Base-by-base conservation (phyloP, 768 basidiomycete genomes). In the Trametes maxima region DNA sequence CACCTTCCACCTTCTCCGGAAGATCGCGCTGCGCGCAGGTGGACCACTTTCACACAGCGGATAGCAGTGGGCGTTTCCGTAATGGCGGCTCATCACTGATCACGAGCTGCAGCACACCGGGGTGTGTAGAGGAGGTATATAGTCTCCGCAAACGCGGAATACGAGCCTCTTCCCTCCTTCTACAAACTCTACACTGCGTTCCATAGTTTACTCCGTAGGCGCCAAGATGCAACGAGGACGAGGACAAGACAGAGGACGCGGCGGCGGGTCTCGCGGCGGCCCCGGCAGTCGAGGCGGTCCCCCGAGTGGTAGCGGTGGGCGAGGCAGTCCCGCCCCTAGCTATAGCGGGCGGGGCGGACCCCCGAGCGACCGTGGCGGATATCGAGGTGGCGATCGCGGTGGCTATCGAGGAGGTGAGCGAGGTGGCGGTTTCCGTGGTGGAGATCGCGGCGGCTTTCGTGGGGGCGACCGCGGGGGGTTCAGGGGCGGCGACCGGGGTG, bases 271-370 rank as follows among this genome's bases (percentile, higher is more conserved):
- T n/a, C 47, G 13, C 47, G 16, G 47, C 19, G 47, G 46, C 25
- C 21, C 25, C 25, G 69, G 65, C 12, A 50, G 33, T 13, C 69
- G 70, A 17, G 68, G 73, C n/a, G 72, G 75, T 14, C 64, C 72
- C 8, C 66, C 70, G 5, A 53, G 70, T 33, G 70, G 76, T 36
- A 72, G 75, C 36, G 70, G 76, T 68, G 70, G 71, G 28, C 77
- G 63, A 6, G 54, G 63, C 1, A 52, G 59, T 12, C 55, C 59
- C 2, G 54, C 47, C 10, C 58, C 63, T 5, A 51, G 47, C 17
- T 62, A 74, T 24, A 57, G 64, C 40, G 63, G 68, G 39, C 56
- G 63, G 25, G 57, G 66, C 17, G 53, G 64, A 6, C 5, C 40
- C 39, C 52, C 52, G 22, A 28, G 67, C 62, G 68, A 69, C 28